Evolutionary conservation across 2,329 filamentous ascomycete genomes (phyloP), one percentile per base, ranked within the genome.

Genomic region (Cladosporium sp.): DNA sequence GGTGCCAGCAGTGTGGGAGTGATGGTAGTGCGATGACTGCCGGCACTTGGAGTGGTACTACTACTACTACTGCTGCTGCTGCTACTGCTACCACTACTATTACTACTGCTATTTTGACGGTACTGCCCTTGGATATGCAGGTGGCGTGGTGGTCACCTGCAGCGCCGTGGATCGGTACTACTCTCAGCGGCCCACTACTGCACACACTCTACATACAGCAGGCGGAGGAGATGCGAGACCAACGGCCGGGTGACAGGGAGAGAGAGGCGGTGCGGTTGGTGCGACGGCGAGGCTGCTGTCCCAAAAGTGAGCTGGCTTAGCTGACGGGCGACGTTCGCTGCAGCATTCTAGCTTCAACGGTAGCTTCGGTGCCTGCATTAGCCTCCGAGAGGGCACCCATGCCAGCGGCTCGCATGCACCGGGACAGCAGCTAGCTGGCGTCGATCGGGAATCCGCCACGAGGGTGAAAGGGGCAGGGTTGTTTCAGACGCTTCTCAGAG

Each of bases 331-430:
- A 33, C 52, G 56, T 59, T 59, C 56, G 56, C 56, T 44, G 56
- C 56, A 46, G 56, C 56, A 57, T 59, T 57, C 55, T 57, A 46
- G 56, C 23, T 56, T 56, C 28, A 28, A 52, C 23, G 49, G 23
- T 52, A 28, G 49, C 49, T 59, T 46, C 29, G 52, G 61, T 63
- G 53, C 61, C 61, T 63, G 61, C 61, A 56, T 63, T 63, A 63
- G 61, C n/a, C 49, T 18, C 1, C 1, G 18, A 1, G n/a, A 26
- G 8, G n/a, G 1, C 40, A 33, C 40, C 61, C 29, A 49, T 31
- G 37, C 49, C 44, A 18, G 60, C 60, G 60, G 59, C 59, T 23
- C n/a, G 56, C 56, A 28, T 28, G 56, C 10, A 26, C 37, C 35
- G 56, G 56, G 35, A 46, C 26, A 35, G 33, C 23, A 29, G 3